Base-by-base conservation (phyloP, 2,329 filamentous ascomycete species). In the Hypocreales sp. region DNA sequence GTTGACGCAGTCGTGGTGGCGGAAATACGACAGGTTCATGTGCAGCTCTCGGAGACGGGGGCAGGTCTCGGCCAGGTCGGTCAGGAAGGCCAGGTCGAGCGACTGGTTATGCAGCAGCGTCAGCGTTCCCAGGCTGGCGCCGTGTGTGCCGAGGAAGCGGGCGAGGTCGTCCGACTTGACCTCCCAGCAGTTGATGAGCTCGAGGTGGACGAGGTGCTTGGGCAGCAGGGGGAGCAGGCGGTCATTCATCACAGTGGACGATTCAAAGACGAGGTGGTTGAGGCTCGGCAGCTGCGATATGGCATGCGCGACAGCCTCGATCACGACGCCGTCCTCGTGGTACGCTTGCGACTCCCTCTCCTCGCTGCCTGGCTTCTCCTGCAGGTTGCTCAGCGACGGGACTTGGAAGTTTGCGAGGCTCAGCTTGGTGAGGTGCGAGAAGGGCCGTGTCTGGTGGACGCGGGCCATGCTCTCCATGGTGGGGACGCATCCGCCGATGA, bases 11-110 rank as follows among this genome's bases (percentile, higher is more conserved):
- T 65, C 60, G 32, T 81, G 71, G 22, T 73, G 67, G 36, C 75
- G 78, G 50, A 73, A 86, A 42, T 84, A 90, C 10, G 72, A 75
- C 27, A 92, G 57, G 39, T 92, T 81, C 63, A 92, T 76, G 26
- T 66, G 68, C 21, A 95, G 58, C 15, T 68, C 63, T 40, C 76
- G 61, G 5, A 95, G 60, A 4, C 63, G 60, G 0, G 82, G 81
- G 42, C 84, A 93, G 2, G 67, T 63, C 4, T 55, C 48, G 12
- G 67, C 72, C 24, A 95, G 53, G 15, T 64, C 50, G 0, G 72
- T 65, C 6, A 90, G 59, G 41, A 93, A 94, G 0, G 65, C 70
- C 22, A 94, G 54, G 40, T 74, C 78, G 21, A 94, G 59, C 3
- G 76, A 72, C 34, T 81, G 74, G 41, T 92, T 92, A 50, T 92